Base-by-base conservation (phyloP, 2,329 filamentous ascomycete species). In the Emergomyces pasteurianus region DNA sequence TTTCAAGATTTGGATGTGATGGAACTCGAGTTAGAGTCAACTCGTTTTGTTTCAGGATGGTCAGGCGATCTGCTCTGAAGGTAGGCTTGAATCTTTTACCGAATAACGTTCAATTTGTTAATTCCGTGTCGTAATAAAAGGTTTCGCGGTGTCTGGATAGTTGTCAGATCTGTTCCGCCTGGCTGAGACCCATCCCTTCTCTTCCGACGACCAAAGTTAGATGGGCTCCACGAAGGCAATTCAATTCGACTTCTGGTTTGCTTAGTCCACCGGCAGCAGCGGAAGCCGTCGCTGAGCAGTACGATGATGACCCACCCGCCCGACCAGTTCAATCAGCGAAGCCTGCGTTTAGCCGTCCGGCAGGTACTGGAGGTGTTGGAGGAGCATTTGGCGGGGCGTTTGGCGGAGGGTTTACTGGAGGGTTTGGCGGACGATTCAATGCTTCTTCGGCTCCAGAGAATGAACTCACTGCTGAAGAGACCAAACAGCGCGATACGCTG, bases 401-500 rank as follows among this genome's bases (percentile, higher is more conserved):
- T 18, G 43, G 56, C 14, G 34, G 28, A 28, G 55, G 55, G 16
- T 59, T 59, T 28, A 46, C 47, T 7, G 58, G 58, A 16, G 57
- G 57, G 2, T 38, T 42, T 21, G 49, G 28, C 18, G 38, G 42
- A 46, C 40, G 55, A 18, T 47, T 28, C 18, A 28, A 42, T 14
- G 18, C 8, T 16, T 38, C 34, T 38, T 26, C 57, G 21, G 42
- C 43, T 34, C 23, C 56, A 57, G 26, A 28, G 47, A 21, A 50
- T 28, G 26, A 42, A n/a, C 60, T 65, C 28, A 67, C 65, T 14
- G 36, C 62, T 34, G 65, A 69, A 57, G 65, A 68, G 61, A 38
- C 55, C 59, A 63, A 65, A 50, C 62, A 63, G 59, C 61, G 64
- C 60, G 52, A 63, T 14, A 12, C 21, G 16, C 23, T 61, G 46